Evolutionary conservation across 306 rosid species (phyloP), one percentile per base, ranked within the genome.

Genomic region (Vigna hirtella): DNA sequence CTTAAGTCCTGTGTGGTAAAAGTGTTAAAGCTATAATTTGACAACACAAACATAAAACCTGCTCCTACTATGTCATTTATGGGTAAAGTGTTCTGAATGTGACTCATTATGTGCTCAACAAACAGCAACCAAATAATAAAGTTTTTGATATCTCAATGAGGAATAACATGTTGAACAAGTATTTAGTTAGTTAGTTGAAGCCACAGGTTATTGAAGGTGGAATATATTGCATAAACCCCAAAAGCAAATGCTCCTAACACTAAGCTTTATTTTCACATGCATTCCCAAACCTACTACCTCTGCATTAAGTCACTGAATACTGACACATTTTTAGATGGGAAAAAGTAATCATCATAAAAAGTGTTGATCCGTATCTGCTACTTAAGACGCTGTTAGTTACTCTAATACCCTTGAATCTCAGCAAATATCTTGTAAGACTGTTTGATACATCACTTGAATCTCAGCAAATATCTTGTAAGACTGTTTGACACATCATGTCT

Each of bases 21-120:
- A 70, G 77, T 62, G 68, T n/a, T 70, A 45, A 69, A 18, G 32
- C 81, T 45, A 51, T 42, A 42, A 57, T 49, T 22, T 15, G 45
- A 72, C 72, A 34, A 59, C 73, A 61, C 77, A 71, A 71, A 6
- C 55, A 69, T 72, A 17, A 30, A 52, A 45, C 45, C 47, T 72
- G 62, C 49, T 28, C 12, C 36, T 67, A 58, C 70, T 38, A 49
- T 6, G 7, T 22, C 66, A 65, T 70, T 71, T 76, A 71, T 49
- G 68, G 45, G 49, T 13, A 77, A 18, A 77, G 80, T 32, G 22
- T 22, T 50, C 12, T 61, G 68, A 81, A 77, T 61, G 77, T 72
- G 81, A 85, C 83, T 72, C 10, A 36, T 17, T 45, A 58, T 32
- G 26, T 65, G 61, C 66, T 58, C 79, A 80, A 79, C 79, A 55